Evolutionary conservation across 495 filamentous ascomycete genomes (phyloP).

Genomic region (Penicillium robsamsonii): DNA sequence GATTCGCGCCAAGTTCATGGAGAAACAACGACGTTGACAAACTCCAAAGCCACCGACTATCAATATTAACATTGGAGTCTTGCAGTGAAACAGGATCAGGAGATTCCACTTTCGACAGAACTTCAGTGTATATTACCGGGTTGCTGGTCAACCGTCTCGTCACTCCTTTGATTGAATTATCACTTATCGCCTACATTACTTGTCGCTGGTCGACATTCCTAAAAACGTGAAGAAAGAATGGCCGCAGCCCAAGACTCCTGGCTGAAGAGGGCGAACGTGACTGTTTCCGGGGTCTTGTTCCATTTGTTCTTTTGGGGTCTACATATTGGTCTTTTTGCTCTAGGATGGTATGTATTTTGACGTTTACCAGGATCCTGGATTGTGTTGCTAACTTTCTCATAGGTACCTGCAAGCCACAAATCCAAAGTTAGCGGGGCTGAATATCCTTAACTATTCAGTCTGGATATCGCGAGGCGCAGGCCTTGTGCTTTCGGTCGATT

Average conservation of each 20-base stretch:
- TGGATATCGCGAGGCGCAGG: slow-evolving; percentile 96
- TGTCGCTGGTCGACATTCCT: slow-evolving; percentile 26
- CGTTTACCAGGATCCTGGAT: slow-evolving; percentile 21
- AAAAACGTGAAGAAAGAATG: slow-evolving; percentile 11
- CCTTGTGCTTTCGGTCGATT: slow-evolving; percentile 76
- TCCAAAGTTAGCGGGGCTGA: slow-evolving; percentile 66
- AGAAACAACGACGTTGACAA: slow-evolving; percentile 17
- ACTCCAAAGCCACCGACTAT: neutral
- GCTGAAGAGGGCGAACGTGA: slow-evolving; percentile 56
- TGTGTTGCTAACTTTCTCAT: slow-evolving; percentile 12
- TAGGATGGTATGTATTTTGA: slow-evolving; percentile 72
- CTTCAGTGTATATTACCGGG: slow-evolving; percentile 10
- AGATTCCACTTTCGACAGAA: neutral
- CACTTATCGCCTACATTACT: neutral
- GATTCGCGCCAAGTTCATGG: slow-evolving; percentile 21
- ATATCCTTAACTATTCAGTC: slow-evolving; percentile 81
- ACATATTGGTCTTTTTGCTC: slow-evolving; percentile 77
- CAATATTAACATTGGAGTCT: neutral
- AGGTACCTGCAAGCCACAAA: slow-evolving; percentile 79
- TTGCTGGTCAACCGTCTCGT: slow-evolving; percentile 33
- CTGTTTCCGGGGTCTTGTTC: slow-evolving; percentile 69
- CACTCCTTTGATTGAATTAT: slow-evolving; percentile 21
- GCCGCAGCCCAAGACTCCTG: slow-evolving; percentile 18
- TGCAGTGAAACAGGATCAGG: neutral
- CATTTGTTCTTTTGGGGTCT: slow-evolving; percentile 81